These are phyloP conservation scores for Penicillium sp. DNA, from an alignment of 2,329 filamentous ascomycete species.

Conservation along the genomic window DNA sequence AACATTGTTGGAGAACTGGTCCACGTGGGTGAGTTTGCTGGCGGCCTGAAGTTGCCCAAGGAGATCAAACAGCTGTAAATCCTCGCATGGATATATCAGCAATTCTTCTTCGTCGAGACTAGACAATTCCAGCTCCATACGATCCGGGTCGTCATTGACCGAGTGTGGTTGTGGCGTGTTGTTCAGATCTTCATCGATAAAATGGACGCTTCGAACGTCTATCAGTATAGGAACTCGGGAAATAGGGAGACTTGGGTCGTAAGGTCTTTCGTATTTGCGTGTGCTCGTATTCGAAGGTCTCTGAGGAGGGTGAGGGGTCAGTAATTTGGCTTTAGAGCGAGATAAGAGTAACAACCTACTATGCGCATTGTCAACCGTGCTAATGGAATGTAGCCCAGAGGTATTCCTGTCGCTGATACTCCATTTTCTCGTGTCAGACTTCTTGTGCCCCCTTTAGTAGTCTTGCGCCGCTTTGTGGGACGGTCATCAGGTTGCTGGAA, in stretches of 20 bases:
- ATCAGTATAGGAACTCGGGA: slow-evolving; percentile 23
- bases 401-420: slow-evolving; percentile 16
- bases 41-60: slow-evolving; percentile 26
- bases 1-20: slow-evolving; percentile 23
- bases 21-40: slow-evolving; percentile 22
- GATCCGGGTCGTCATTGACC: slow-evolving; percentile 10
- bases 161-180: background rate
- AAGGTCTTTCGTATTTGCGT: background rate
- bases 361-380: slow-evolving; percentile 30
- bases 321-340: background rate
- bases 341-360: slow-evolving; percentile 24
- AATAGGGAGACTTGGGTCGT: background rate
- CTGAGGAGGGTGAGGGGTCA: slow-evolving; percentile 15
- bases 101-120: slow-evolving; percentile 17
- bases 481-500: slow-evolving; percentile 23
- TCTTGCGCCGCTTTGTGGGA: slow-evolving; percentile 36
- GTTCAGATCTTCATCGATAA: background rate
- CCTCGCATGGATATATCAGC: slow-evolving; percentile 18
- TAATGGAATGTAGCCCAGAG: slow-evolving; percentile 35
- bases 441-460: slow-evolving; percentile 14
- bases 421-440: slow-evolving; percentile 21
- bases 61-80: slow-evolving; percentile 18
- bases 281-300: slow-evolving; percentile 11
- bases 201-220: slow-evolving; percentile 4
- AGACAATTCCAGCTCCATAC: slow-evolving; percentile 20